Percentiles rank a stretch among this genome's conserved stretches.
phyloP scores from a whole-genome alignment of 2,329 filamentous ascomycete genomes.

The Diaporthe sp. region DNA sequence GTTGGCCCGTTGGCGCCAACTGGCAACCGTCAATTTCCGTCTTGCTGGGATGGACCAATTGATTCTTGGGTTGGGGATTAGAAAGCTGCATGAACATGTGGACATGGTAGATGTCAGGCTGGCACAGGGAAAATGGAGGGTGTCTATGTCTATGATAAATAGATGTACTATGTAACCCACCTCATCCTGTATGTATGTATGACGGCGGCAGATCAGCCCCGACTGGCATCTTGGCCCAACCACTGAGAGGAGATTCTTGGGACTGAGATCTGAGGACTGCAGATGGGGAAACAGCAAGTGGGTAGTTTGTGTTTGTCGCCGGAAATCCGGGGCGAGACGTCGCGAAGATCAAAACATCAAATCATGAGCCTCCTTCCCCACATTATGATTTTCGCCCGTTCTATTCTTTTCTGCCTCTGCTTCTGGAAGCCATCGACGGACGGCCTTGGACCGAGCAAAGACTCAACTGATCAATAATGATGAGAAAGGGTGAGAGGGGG shows the following conservation, averaged over 20 bases:
- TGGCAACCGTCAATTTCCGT: slow-evolving; percentile 9
- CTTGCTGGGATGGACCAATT: not conserved
- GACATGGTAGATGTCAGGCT: slow-evolving; percentile 8
- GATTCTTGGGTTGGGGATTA: not conserved
- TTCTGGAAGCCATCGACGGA: slow-evolving; percentile 5
- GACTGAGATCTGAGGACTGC: slow-evolving; percentile 4
- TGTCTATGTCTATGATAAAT: not conserved
- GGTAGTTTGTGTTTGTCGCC: not conserved
- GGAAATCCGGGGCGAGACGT: slow-evolving; percentile 1
- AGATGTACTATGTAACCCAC: not conserved
- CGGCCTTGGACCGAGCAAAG: not conserved
- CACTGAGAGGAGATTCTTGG: slow-evolving; percentile 1
- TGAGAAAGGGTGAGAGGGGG: not conserved
- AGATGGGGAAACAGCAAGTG: slow-evolving; percentile 8
- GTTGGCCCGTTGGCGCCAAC: slow-evolving; percentile 34
- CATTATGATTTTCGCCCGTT: not conserved
- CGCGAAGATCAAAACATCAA: slow-evolving; percentile 3
- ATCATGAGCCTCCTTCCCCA: not conserved
- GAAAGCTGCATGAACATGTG: slow-evolving; percentile 9
- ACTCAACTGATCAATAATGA: not conserved
- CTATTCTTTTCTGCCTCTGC: not conserved
- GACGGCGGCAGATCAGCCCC: slow-evolving; percentile 20
- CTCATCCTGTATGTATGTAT: not conserved
- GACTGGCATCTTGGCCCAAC: slow-evolving; percentile 13
- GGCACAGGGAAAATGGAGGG: not conserved